These are phyloP conservation scores for Fibroporia radiculosa DNA, from an alignment of 768 basidiomycete genomes.

Conservation along the genomic window DNA sequence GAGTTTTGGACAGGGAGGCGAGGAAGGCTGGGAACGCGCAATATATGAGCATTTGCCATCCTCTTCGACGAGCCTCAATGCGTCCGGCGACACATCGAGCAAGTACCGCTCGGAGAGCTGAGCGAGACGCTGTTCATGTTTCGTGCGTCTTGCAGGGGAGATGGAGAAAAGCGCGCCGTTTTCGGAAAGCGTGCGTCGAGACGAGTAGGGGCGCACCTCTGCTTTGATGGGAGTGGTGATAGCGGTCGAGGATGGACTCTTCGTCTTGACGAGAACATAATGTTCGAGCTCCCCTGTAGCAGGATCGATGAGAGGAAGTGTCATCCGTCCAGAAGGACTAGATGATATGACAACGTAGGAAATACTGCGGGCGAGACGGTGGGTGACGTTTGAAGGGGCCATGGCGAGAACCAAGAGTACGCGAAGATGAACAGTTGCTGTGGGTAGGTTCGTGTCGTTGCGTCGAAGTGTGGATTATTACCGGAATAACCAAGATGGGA, in stretches of 20 bases:
- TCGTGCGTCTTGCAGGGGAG: neutral
- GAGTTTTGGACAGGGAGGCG: neutral
- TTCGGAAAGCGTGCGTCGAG: neutral
- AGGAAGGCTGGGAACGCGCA: neutral
- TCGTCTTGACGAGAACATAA: constrained; percentile 1
- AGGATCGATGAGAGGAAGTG: constrained; percentile 4
- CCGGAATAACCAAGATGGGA: constrained; percentile 1
- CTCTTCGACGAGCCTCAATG: neutral
- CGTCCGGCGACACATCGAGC: neutral
- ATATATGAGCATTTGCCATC: neutral
- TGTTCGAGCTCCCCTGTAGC: neutral
- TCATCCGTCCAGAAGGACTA: constrained; percentile 1
- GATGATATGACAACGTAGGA: constrained; percentile 1
- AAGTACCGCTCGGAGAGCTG: neutral
- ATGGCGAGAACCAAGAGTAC: neutral
- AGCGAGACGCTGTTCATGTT: neutral
- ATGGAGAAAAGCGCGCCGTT: neutral
- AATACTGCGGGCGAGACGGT: neutral
- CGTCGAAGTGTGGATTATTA: neutral
- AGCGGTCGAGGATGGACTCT: neutral
- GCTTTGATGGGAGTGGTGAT: neutral
- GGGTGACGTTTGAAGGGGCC: neutral
- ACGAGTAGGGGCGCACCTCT: neutral
- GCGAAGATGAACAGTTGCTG: too few relatives aligned
- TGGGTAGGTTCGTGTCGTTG: neutral